Evolutionary conservation across 345 rosid species (phyloP).

Genomic region (Gossypium stocksii): DNA sequence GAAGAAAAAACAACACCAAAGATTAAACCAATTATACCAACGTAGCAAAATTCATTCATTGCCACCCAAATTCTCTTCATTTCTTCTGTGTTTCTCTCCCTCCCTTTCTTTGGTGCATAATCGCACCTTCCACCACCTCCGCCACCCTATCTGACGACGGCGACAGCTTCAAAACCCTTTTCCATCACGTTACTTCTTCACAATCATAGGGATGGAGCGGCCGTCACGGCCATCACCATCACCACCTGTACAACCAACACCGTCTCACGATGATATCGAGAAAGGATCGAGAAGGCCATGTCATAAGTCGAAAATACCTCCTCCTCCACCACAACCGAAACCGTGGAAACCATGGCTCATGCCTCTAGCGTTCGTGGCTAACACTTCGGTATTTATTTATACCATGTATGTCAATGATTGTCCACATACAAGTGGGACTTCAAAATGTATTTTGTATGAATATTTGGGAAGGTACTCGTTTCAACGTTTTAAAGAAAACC

Average conservation of each 20-base stretch:
- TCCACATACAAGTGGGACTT: constrained; percentile 34
- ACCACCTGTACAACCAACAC: background rate
- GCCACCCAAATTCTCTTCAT: constrained; percentile 17
- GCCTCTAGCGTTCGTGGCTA: constrained; percentile 48
- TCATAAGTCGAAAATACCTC: constrained; percentile 8
- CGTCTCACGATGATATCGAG: constrained; percentile 22
- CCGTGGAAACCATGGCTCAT: constrained; percentile 71
- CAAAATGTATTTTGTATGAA: constrained; percentile 38
- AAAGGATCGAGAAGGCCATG: constrained; percentile 6
- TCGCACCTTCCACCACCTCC: background rate
- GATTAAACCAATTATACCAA: background rate
- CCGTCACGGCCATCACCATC: constrained; percentile 5
- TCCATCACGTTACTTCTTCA: constrained; percentile 14
- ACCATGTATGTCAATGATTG: constrained; percentile 72
- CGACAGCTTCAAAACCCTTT: background rate
- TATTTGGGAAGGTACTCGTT: constrained; percentile 55
- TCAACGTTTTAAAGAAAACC: constrained; percentile 40
- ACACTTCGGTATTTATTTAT: constrained; percentile 38
- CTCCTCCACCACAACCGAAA: constrained; percentile 38
- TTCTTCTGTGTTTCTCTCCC: background rate
- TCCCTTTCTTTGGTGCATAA: constrained; percentile 10
- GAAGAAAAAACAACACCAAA: background rate
- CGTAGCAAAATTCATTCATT: constrained; percentile 15
- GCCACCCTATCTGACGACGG: background rate
- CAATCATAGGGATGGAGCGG: constrained; percentile 38